Evolutionary conservation across 208 protist species (phyloP).

Genomic region (Leishmania arabica): DNA sequence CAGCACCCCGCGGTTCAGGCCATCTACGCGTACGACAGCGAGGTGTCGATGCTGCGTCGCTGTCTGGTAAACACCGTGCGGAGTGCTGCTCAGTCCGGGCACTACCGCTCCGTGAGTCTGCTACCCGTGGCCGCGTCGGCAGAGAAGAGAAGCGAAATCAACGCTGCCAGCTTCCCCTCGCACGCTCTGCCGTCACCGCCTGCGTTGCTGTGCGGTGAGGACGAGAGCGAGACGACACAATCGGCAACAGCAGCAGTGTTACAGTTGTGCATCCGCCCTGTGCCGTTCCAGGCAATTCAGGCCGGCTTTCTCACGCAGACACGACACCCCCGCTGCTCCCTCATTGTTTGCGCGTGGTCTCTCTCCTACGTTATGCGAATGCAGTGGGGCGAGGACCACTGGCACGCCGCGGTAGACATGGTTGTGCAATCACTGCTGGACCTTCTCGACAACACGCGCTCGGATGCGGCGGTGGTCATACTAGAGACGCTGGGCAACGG

Average conservation of each 20-base stretch:
- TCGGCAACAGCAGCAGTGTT: constrained; percentile 5
- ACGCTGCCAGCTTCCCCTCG: background rate
- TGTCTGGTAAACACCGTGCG: constrained; percentile 61
- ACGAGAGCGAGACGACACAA: background rate
- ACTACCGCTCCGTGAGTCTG: constrained; percentile 20
- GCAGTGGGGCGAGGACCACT: constrained; percentile 67
- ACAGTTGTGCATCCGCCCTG: constrained; percentile 49
- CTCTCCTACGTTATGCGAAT: constrained; percentile 84
- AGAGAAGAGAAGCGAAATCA: background rate
- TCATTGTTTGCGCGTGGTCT: constrained; percentile 85
- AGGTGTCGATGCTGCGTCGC: constrained; percentile 61
- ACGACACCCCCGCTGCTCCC: constrained; percentile 41
- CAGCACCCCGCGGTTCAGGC: constrained; percentile 46
- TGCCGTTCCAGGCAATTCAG: constrained; percentile 53
- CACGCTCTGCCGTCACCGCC: background rate
- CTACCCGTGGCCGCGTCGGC: constrained; percentile 7
- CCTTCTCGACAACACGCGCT: constrained; percentile 39
- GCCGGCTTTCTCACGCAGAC: constrained; percentile 39
- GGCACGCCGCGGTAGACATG: constrained; percentile 62
- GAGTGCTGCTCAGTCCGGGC: constrained; percentile 20
- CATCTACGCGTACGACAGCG: constrained; percentile 80
- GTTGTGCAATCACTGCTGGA: constrained; percentile 40
- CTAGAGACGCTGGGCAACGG: constrained; percentile 83
- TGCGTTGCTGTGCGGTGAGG: background rate
- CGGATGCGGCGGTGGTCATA: constrained; percentile 62